A percentile compares a stretch with the other conserved stretches of the same genome.
These are phyloP conservation scores for Zoysia japonica DNA, from an alignment of 176 grass and related monocot genomes.

Conservation along the genomic window DNA sequence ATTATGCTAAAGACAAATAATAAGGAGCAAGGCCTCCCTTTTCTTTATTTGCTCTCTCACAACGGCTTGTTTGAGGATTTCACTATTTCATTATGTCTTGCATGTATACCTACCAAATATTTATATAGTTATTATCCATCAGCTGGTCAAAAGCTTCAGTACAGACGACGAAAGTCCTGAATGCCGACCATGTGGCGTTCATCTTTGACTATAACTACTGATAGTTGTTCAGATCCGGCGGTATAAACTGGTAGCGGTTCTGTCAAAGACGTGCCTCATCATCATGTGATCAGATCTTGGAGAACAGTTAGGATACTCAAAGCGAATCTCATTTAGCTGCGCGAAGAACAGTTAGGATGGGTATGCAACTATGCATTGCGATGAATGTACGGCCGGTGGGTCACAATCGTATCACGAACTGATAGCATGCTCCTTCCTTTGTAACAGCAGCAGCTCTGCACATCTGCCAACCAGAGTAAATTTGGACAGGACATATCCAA, in stretches of 20 bases:
- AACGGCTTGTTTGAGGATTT: background rate
- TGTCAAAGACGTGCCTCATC: background rate
- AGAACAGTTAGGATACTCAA: background rate
- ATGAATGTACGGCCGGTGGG: constrained; percentile 15
- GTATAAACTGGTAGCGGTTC: background rate
- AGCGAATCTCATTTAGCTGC: constrained; percentile 1
- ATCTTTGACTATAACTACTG: constrained; percentile 25
- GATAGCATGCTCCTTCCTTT: constrained; percentile 22
- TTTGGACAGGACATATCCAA: background rate
- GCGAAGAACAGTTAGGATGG: background rate
- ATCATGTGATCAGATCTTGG: constrained; percentile 36
- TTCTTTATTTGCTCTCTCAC: background rate
- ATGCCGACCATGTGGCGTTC: constrained; percentile 41
- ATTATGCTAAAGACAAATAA: too few species aligned
- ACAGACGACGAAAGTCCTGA: background rate
- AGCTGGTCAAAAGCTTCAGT: background rate
- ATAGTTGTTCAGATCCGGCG: constrained; percentile 1
- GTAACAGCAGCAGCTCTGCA: constrained; percentile 9
- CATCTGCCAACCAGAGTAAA: background rate
- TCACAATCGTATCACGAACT: constrained; percentile 12
- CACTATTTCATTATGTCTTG: too few species aligned
- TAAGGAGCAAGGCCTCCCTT: background rate
- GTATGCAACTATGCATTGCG: constrained; percentile 19
- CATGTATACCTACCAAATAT: too few species aligned
- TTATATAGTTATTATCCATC: background rate